Evolutionary conservation across 768 basidiomycete species (phyloP).

Genomic region (Phlegmacium glaucopus): DNA sequence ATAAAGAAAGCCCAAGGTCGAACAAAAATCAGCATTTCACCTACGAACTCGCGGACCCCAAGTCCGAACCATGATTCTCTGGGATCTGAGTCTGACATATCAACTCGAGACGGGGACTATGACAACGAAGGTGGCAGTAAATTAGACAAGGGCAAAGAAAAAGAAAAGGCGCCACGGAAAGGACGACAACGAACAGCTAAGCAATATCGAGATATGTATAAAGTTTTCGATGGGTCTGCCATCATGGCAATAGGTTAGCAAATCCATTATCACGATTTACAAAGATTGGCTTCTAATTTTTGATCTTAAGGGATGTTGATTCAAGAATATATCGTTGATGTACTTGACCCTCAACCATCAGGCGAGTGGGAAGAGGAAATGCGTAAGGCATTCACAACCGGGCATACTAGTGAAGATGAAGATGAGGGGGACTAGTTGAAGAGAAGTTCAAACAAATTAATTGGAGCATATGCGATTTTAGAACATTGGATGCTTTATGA

Average conservation of each 20-base stretch:
- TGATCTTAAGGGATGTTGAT: constrained; percentile 54
- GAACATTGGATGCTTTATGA: too few species aligned
- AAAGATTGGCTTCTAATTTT: neutral
- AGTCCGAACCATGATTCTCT: too few species aligned
- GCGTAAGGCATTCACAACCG: constrained; percentile 11
- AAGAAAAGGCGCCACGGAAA: constrained; percentile 6
- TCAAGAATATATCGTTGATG: constrained; percentile 56
- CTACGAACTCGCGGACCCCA: too few species aligned
- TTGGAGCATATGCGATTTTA: too few species aligned
- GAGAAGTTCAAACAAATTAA: too few species aligned
- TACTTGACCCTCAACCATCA: constrained; percentile 38
- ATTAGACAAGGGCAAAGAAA: constrained; percentile 12
- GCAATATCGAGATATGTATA: constrained; percentile 65
- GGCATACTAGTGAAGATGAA: constrained; percentile 12
- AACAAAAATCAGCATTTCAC: too few species aligned
- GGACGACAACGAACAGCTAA: constrained; percentile 13
- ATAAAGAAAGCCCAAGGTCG: neutral
- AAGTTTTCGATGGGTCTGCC: constrained; percentile 67
- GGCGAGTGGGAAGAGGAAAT: constrained; percentile 44
- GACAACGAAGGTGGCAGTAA: constrained; percentile 7
- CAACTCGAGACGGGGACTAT: neutral
- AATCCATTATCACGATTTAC: neutral
- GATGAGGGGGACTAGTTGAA: constrained; percentile 11
- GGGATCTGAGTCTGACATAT: too few species aligned
- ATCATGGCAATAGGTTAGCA: constrained; percentile 65